These are phyloP conservation scores for Saccharomyces hybrid DNA, from an alignment of 1,139 yeast species.

Conservation along the genomic window DNA sequence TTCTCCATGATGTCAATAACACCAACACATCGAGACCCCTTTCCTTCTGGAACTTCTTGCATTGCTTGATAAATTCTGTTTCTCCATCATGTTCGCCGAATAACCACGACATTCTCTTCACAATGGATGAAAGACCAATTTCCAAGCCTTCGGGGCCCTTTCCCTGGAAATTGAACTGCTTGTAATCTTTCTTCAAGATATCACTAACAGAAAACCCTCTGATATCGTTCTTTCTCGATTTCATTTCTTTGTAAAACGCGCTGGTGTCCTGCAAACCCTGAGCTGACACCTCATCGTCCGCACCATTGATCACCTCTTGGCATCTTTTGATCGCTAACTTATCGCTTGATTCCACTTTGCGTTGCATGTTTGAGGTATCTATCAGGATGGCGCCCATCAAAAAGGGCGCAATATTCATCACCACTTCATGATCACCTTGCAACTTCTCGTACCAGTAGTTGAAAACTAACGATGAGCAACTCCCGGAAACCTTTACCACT, in stretches of 20 bases:
- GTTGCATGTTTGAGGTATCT: constrained; percentile 61
- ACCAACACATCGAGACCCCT: constrained; percentile 47
- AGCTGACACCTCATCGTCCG: neutral
- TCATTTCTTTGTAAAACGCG: constrained; percentile 38
- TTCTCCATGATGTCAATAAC: constrained; percentile 55
- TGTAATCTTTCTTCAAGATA: constrained; percentile 73
- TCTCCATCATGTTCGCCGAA: constrained; percentile 29
- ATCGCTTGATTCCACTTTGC: constrained; percentile 54
- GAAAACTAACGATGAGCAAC: constrained; percentile 70
- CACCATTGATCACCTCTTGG: constrained; percentile 12
- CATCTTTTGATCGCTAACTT: constrained; percentile 38
- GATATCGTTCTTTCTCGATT: constrained; percentile 54
- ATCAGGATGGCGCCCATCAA: constrained; percentile 61
- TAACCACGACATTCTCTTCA: constrained; percentile 58
- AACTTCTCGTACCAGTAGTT: constrained; percentile 45
- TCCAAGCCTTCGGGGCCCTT: constrained; percentile 26
- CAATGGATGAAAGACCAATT: constrained; percentile 74
- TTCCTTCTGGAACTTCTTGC: constrained; percentile 35
- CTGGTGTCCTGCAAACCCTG: constrained; percentile 10
- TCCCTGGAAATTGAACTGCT: constrained; percentile 50
- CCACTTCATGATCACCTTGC: constrained; percentile 12
- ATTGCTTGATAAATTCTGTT: constrained; percentile 36
- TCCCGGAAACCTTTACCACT: constrained; percentile 55
- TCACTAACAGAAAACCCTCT: constrained; percentile 52
- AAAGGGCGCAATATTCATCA: constrained; percentile 40